Base-by-base conservation (phyloP, 805 yeast species). In the Isabelozyma pseudorhagii region DNA sequence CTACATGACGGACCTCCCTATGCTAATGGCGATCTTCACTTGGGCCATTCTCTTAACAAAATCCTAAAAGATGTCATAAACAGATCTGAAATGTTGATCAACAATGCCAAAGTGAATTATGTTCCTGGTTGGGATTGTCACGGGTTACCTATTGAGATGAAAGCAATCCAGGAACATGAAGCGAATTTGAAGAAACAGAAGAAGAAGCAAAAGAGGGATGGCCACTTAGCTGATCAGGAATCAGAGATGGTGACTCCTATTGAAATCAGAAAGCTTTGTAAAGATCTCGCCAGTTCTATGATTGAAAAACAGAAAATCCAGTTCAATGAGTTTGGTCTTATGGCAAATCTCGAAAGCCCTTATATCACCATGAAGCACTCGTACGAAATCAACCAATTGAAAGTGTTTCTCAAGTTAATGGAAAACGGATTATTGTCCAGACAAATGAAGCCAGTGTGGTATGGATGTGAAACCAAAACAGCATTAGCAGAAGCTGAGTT, bases 111-210 rank as follows among this genome's bases (percentile, higher is more conserved):
- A 45, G 82, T 94, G 3, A 75, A 78, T 46, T 94, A 89, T 60
- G 77, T 78, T 40, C 97, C 98, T 0, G 99, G 99, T 0, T 94
- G 99, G 98, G 99, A 94, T 65, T 94, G 99, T 62, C 99, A 94
- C 70, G 99, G 99, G 0, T 72, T 94, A 38, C 99, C 99, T 1
- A 94, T 94, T 54, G 99, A 94, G 66, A 74, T 89, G 63, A 44
- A 57, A 58, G 45, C 47, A 54, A 44, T 64, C 62, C 25, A 21
- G 25, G 25, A 21, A 21, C 25, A 21, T 6, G 25, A 21, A 21
- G 6, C 25, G 6, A 54, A 70, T 43, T 63, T 40, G 61, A 60
- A 55, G 28, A 59, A 56, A 47, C 31, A 11, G 13, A 47, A 21
- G 2, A 29, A 21, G 2, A 29, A 61, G 3, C 60, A 61, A 15